Percentiles rank a stretch among this genome's conserved stretches.
Evolutionary conservation across 805 yeast genomes (phyloP).

Genomic region (Candida montana): DNA sequence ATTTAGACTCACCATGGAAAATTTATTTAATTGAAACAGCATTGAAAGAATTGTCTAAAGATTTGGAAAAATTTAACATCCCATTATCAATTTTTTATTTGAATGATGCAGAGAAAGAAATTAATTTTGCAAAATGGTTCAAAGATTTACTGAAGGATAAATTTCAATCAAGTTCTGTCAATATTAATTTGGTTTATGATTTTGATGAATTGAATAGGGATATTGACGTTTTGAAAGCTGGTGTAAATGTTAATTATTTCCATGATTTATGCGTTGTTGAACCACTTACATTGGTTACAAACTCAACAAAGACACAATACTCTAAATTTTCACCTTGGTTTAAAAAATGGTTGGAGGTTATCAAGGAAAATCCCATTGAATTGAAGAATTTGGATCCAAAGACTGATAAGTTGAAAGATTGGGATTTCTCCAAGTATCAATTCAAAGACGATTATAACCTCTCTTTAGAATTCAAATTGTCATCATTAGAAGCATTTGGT

Average conservation of each 20-base stretch:
- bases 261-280: constrained; percentile 41
- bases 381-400: background rate
- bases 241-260: constrained; percentile 15
- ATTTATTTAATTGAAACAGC: constrained; percentile 33
- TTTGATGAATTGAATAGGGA: constrained; percentile 32
- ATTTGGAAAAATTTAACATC: constrained; percentile 30
- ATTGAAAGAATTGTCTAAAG: constrained; percentile 27
- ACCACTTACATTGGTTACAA: constrained; percentile 36
- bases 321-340: constrained; percentile 47
- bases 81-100: constrained; percentile 29
- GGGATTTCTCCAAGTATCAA: constrained; percentile 6
- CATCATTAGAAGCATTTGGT: constrained; percentile 10
- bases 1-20: constrained; percentile 39
- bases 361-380: constrained; percentile 19
- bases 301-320: constrained; percentile 36
- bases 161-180: constrained; percentile 16
- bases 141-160: constrained; percentile 9
- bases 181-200: constrained; percentile 31
- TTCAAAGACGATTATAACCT: constrained; percentile 16
- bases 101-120: constrained; percentile 12
- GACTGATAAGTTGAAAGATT: constrained; percentile 10
- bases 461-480: constrained; percentile 17
- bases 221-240: constrained; percentile 18
- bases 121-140: constrained; percentile 22
- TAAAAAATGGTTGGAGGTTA: constrained; percentile 34